These are phyloP conservation scores for Brassica carinata DNA, from an alignment of 345 rosid species.

Conservation along the genomic window DNA sequence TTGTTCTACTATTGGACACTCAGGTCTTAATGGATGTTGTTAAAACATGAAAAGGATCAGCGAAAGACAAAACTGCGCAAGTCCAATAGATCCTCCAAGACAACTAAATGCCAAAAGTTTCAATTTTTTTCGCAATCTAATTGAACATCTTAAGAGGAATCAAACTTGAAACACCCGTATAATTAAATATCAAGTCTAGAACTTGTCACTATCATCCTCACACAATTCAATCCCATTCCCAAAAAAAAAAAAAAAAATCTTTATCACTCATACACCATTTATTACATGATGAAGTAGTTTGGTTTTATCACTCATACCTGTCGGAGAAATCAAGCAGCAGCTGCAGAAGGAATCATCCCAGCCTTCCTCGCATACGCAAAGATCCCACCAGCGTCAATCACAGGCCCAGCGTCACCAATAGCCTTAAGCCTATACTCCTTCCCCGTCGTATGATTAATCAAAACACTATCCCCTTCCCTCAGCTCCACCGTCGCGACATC, in stretches of 20 bases:
- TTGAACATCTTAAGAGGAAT: background rate
- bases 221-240: background rate
- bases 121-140: background rate
- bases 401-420: slow-evolving; percentile 91
- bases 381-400: slow-evolving; percentile 81
- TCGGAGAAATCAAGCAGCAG: background rate
- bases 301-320: slow-evolving; percentile 6
- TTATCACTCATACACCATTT: slow-evolving; percentile 4
- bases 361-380: slow-evolving; percentile 83
- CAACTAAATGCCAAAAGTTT: background rate
- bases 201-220: background rate
- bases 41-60: background rate
- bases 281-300: too few relatives aligned
- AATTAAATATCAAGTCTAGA: background rate
- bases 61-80: background rate
- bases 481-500: slow-evolving; percentile 75
- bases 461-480: slow-evolving; percentile 55
- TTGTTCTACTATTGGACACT: background rate
- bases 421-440: slow-evolving; percentile 80
- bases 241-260: background rate
- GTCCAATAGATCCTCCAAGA: background rate
- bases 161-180: background rate
- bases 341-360: slow-evolving; percentile 72
- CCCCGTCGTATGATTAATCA: slow-evolving; percentile 85
- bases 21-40: background rate